Base-by-base conservation (phyloP, 768 basidiomycete species). In the Lanmaoa rubissima region DNA sequence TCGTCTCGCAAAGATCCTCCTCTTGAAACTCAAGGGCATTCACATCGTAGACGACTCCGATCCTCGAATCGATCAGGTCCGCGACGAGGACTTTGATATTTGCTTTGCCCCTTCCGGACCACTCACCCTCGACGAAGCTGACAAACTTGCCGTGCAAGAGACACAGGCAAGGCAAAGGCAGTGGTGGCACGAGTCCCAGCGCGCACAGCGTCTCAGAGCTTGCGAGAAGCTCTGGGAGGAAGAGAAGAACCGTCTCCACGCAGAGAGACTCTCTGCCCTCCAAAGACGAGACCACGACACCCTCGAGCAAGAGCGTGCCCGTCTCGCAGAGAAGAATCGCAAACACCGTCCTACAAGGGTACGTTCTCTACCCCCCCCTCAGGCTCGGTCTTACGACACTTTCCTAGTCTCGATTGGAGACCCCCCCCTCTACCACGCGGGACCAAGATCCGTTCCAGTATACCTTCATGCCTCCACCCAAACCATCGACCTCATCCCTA, bases 1-100 rank as follows among this genome's bases (percentile, higher is more conserved):
- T 54, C 84, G 82, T 56, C 79, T 82, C 58, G 86, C 86, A 44
- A 84, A 83, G 73, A 74, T 83, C 31, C 78, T 88, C 12, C 76
- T 86, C n/a, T 73, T 88, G 48, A 78, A 79, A 21, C 79, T 86
- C 61, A 81, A 68, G 9, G 86, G 85, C 59, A 79, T 86, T 53
- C 79, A 86, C 56, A 81, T 87, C 66, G 74, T 78, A 11, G 76
- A 77, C 13, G 80, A 83, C 69, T 70, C 79, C 57, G 86, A 87
- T 69, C 85, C 86, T 1, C 80, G 84, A 45, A 85, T 87, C 50
- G 83, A 80, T 44, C 74, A 78, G 17, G 84, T 88, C 45, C 77
- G 75, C 60, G 78, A 79, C 67, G 78, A 78, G 56, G 78, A 79
- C 61, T 78, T 79, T 42, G 68, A 73, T 53, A 49, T 67, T 43